Percentiles rank a stretch among this genome's conserved stretches.
Conservation (phyloP, 306 rosid genomes). For the Gleditsia sinensis region DNA sequence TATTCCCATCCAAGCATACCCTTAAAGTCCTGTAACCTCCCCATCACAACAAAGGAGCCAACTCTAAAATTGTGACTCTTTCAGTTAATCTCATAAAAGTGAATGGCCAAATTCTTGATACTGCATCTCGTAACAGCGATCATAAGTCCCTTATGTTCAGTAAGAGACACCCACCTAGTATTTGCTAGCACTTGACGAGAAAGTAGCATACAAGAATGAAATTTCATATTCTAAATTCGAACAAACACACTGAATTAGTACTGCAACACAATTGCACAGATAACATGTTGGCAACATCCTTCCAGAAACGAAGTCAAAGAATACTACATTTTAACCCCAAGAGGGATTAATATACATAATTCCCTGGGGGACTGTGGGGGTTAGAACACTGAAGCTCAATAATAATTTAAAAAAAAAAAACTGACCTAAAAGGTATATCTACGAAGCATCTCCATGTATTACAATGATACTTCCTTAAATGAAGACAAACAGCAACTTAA, state of each 20-base stretch:
- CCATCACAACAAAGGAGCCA: background rate
- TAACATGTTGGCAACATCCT: background rate
- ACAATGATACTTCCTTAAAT: background rate
- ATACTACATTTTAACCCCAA: background rate
- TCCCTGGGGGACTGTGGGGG: background rate
- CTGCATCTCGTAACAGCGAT: too few species aligned
- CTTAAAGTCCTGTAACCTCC: background rate
- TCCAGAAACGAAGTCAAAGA: background rate
- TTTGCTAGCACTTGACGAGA: too few species aligned
- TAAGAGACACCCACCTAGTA: too few species aligned
- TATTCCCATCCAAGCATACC: too few species aligned
- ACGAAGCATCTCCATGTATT: background rate
- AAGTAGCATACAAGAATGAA: too few species aligned
- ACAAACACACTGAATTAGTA: background rate
- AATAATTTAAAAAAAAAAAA: too few species aligned
- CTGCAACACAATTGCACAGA: background rate
- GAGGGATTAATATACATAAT: background rate
- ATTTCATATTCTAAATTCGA: too few species aligned
- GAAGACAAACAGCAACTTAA: background rate
- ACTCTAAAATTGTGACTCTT: background rate
- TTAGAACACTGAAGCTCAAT: background rate
- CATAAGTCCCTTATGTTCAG: too few species aligned
- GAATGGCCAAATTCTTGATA: too few species aligned
- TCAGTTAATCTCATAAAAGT: too few species aligned
- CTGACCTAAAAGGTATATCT: background rate